phyloP scores from a whole-genome alignment of 164 flowering plant genomes.

The Vitis vinifera region ASM3070453v1 NC_081812.1:16482001-16482500 shows the following conservation, averaged over 20 bases:
- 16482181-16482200: constrained; percentile 31
- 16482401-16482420: constrained; percentile 19
- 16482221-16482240: constrained; percentile 31
- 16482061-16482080: too few relatives aligned
- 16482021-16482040: too few relatives aligned
- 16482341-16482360: constrained; percentile 22
- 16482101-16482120: constrained; percentile 16
- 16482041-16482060: too few relatives aligned
- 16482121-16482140: constrained; percentile 19
- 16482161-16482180: constrained; percentile 41
- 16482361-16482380: constrained; percentile 31
- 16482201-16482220: constrained; percentile 41
- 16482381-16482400: constrained; percentile 16
- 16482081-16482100: constrained; percentile 32
- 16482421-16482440: constrained; percentile 23
- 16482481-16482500: constrained; percentile 5
- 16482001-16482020: constrained; percentile 40
- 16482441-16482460: constrained; percentile 22
- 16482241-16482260: constrained; percentile 25
- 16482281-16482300: constrained; percentile 21
- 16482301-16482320: constrained; percentile 13
- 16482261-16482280: constrained; percentile 15
- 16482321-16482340: constrained; percentile 23
- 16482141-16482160: constrained; percentile 37
- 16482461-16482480: constrained; percentile 23